phyloP scores from a whole-genome alignment of 768 basidiomycete species.

The Hemileccinum impolitum region DNA sequence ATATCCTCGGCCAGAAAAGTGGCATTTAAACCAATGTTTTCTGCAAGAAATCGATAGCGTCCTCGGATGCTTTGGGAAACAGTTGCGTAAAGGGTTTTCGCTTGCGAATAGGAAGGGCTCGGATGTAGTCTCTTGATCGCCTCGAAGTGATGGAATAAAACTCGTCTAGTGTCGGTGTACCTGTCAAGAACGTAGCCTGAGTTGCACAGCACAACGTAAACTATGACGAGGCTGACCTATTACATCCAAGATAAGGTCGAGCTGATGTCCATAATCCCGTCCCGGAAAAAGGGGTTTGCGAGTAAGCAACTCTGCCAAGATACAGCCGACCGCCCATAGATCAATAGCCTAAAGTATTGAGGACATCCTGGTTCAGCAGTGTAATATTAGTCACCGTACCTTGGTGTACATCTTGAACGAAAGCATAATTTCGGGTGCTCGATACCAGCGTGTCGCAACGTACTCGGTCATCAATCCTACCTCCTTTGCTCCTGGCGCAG shows the following conservation, averaged over 20 bases:
- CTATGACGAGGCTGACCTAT: constrained; percentile 46
- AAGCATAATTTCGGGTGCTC: constrained; percentile 93
- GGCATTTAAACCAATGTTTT: constrained; percentile 56
- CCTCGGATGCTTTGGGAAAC: constrained; percentile 73
- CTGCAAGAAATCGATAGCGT: constrained; percentile 69
- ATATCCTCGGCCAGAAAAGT: constrained; percentile 19
- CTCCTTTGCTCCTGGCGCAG: constrained; percentile 53
- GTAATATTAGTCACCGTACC: constrained; percentile 31
- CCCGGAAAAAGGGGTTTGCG: constrained; percentile 87
- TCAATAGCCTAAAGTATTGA: constrained; percentile 52
- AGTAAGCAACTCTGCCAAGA: constrained; percentile 77
- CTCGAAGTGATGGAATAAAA: constrained; percentile 87
- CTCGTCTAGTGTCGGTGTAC: constrained; percentile 85
- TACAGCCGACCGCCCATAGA: constrained; percentile 72
- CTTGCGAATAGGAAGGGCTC: constrained; percentile 81
- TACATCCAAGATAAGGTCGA: constrained; percentile 84
- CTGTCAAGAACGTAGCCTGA: constrained; percentile 31
- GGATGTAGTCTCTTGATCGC: constrained; percentile 83
- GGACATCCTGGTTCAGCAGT: constrained; percentile 7
- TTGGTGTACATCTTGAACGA: constrained; percentile 89
- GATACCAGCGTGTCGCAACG: constrained; percentile 91
- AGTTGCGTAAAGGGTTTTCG: constrained; percentile 63
- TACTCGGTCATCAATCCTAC: constrained; percentile 76
- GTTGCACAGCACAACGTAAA: constrained; percentile 14
- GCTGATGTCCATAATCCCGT: constrained; percentile 82